Base-by-base conservation (phyloP, 176 grass and related monocot species). In the Thalia dealbata region DNA sequence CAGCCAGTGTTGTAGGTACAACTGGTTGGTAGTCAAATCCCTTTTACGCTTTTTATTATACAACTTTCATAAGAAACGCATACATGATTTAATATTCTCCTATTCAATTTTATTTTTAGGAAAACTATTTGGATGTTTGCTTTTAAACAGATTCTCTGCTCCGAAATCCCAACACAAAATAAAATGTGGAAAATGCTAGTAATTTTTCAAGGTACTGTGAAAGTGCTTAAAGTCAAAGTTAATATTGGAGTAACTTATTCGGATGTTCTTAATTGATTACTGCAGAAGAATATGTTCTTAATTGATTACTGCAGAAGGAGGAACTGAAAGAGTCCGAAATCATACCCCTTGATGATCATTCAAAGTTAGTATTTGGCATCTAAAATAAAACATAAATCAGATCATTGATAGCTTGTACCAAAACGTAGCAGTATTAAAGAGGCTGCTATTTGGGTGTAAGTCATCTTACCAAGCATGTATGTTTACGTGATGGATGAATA, bases 401-500 rank as follows among this genome's bases (percentile, higher is more conserved):
- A 15, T 3, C 54, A 15, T 30, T 32, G 62, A 30, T 64, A 6
- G 27, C 23, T 28, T 26, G 23, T 29, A 63, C 25, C 23, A 11
- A 14, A 38, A 4, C 6, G 25, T 25, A 50, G 7, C 22, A 23
- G 42, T 70, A 44, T 59, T 51, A 45, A 26, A 80, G 66, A 50
- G 62, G 51, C 26, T 6, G 61, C 45, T 48, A 54, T 3, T 6
- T 58, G 24, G 24, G 63, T 61, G 27, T 2, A 43, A 44, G 35
- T 23, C 73, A 73, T 27, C 82, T 78, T 85, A 97, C 93, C 85
- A 83, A 69, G 72, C 93, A 97, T 30, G 89, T 84, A 84, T 97
- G 93, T 70, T 97, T 97, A 74, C 93, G 81, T 26, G 93, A 97
- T 52, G 93, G 79, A 84, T 97, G 87, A 73, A 92, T 92, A 76